phyloP scores from a whole-genome alignment of 139 green algal species.

The Chlamydomonas applanata region DNA sequence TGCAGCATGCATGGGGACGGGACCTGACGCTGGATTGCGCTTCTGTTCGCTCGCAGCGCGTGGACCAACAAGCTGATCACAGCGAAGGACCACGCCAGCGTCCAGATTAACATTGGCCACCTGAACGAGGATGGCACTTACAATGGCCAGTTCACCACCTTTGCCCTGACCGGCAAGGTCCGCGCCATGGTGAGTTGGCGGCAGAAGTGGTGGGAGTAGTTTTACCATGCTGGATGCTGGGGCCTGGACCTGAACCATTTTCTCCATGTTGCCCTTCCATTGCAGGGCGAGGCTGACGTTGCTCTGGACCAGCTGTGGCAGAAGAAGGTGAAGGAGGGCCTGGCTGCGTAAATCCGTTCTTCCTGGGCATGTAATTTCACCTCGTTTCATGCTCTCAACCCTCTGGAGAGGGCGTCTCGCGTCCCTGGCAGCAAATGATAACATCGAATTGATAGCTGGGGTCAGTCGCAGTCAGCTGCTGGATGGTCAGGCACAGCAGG shows the following conservation, averaged over 20 bases:
- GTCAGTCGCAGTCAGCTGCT: no score
- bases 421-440: no score
- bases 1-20: background rate
- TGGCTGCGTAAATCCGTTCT: constrained; percentile 13
- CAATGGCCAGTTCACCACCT: constrained; percentile 90
- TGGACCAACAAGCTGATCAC: constrained; percentile 99
- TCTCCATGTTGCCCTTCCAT: background rate
- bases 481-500: no score
- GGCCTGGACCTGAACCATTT: background rate
- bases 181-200: constrained; percentile 68
- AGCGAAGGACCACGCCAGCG: constrained; percentile 94
- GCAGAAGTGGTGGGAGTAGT: no score
- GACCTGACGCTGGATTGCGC: background rate
- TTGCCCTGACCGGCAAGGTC: constrained; percentile 90
- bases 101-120: constrained; percentile 99
- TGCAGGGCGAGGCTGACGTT: constrained; percentile 85
- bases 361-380: no score
- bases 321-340: constrained; percentile 69
- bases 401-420: no score
- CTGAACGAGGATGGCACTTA: constrained; percentile 95
- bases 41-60: constrained; percentile 68
- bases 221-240: background rate
- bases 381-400: no score
- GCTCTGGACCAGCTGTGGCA: constrained; percentile 92
- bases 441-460: no score